Evolutionary conservation across 2,329 filamentous ascomycete species (phyloP).

Genomic region (Bimuria novae-zelandiae): DNA sequence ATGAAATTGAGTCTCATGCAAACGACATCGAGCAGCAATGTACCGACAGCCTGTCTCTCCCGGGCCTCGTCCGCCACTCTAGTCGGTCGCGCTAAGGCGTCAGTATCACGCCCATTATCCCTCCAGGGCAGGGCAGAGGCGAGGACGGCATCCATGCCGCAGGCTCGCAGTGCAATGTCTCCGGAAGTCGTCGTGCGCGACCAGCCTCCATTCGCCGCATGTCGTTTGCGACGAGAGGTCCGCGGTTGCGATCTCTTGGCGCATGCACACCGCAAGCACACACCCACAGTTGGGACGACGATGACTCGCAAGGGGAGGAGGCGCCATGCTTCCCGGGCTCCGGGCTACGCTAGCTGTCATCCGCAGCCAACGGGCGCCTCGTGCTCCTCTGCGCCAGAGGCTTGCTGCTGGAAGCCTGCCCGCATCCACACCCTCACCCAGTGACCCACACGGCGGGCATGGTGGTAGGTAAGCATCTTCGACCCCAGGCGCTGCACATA

Average conservation of each 20-base stretch:
- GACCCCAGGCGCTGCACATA: constrained; percentile 23
- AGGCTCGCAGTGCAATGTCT: too few relatives aligned
- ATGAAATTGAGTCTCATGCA: constrained; percentile 3
- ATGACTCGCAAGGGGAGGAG: background rate
- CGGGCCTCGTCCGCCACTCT: constrained; percentile 7
- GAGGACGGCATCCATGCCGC: constrained; percentile 1
- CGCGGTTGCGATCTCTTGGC: constrained; percentile 35
- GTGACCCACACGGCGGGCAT: too few relatives aligned
- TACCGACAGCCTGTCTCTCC: constrained; percentile 15
- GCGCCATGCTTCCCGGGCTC: constrained; percentile 4
- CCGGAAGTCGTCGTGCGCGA: too few relatives aligned
- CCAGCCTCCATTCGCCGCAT: background rate
- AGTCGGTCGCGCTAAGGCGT: background rate
- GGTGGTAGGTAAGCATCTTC: too few relatives aligned
- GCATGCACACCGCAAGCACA: constrained; percentile 7
- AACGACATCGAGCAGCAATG: background rate
- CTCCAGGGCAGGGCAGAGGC: background rate
- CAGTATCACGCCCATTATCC: background rate
- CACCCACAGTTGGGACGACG: constrained; percentile 16
- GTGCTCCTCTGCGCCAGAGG: constrained; percentile 25
- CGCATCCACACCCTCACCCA: too few relatives aligned
- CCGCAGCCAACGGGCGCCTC: constrained; percentile 31
- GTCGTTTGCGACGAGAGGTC: background rate
- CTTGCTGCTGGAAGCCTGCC: constrained; percentile 6
- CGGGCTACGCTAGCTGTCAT: constrained; percentile 34